Base-by-base conservation (phyloP, 257 asterid species). In the Penstemon eatonii region DNA sequence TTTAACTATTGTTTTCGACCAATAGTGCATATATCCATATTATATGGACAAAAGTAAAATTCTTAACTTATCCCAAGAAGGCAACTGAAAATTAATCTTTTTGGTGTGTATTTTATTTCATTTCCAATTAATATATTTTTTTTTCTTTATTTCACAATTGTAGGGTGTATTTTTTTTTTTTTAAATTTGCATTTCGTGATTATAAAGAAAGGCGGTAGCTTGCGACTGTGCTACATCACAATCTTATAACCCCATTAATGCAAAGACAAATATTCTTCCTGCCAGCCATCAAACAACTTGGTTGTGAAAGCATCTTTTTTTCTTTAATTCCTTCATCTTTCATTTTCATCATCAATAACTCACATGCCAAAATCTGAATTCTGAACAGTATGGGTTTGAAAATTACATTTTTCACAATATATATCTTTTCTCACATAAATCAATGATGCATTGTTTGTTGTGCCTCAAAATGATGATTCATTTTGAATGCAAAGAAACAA, bases 381-480 rank as follows among this genome's bases (percentile, higher is more conserved):
- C 41, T 38, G 70, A 52, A 68, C 50, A 56, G 67, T 41, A 53
- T 56, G 70, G 75, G 46, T 6, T 58, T 18, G 12, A 25, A 69
- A 62, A 43, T 19, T 39, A 65, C 66, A 53, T 50, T 40, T 70
- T 40, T 8, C 18, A 56, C 13, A 12, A 41, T 66, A 8, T 41
- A 3, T 63, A 25, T 25, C 33, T 49, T 56, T 0, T 37, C 43
- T 55, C 45, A 18, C 54, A 52, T 56, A 62, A 66, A 69, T 55
- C 44, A 66, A 38, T 65, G 69, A 60, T 39, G 68, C 75, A 62
- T 72, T 43, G 73, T 65, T 55, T 13, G 4, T 38, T 60, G 70
- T 65, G 80, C 74, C 74, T 37, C 47, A 46, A 36, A 72, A 41
- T 61, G 65, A 43, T 43, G 46, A 44, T 41, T 67, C 49, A 72